These are phyloP conservation scores for Macrolepiota fuliginosa DNA, from an alignment of 768 basidiomycete species.

Conservation along the genomic window DNA sequence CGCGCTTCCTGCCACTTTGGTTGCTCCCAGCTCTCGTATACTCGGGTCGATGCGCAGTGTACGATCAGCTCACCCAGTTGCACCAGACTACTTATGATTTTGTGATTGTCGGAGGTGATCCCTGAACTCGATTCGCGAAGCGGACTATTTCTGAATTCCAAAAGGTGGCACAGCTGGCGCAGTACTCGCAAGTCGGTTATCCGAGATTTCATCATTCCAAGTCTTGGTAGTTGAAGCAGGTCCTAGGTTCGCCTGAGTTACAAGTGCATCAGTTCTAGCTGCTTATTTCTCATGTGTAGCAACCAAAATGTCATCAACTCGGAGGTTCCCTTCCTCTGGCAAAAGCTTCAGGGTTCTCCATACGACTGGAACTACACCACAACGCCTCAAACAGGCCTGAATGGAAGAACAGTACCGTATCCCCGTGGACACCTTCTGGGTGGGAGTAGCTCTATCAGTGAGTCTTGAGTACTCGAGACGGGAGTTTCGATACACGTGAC, in stretches of 20 bases:
- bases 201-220: conserved; percentile 7
- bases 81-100: conserved; percentile 9
- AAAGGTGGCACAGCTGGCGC: conserved; percentile 12
- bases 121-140: not conserved
- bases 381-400: conserved; percentile 19
- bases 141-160: not conserved
- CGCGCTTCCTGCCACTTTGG: not conserved
- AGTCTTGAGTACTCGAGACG: not conserved
- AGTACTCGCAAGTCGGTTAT: conserved; percentile 11
- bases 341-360: conserved; percentile 12
- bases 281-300: conserved; percentile 12
- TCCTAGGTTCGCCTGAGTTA: not conserved
- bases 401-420: conserved; percentile 18
- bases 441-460: conserved; percentile 27
- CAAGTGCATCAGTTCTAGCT: not conserved
- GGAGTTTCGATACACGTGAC: not conserved
- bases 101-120: conserved; percentile 15
- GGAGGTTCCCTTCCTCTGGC: conserved; percentile 21
- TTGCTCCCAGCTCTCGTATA: not conserved
- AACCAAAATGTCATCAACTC: conserved; percentile 21
- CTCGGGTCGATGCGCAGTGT: not conserved
- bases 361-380: conserved; percentile 33
- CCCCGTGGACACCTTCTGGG: conserved; percentile 27
- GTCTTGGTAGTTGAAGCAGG: conserved; percentile 16
- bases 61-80: conserved; percentile 2